Conservation (phyloP, 495 filamentous ascomycete species). For the Poronia punctata region DNA sequence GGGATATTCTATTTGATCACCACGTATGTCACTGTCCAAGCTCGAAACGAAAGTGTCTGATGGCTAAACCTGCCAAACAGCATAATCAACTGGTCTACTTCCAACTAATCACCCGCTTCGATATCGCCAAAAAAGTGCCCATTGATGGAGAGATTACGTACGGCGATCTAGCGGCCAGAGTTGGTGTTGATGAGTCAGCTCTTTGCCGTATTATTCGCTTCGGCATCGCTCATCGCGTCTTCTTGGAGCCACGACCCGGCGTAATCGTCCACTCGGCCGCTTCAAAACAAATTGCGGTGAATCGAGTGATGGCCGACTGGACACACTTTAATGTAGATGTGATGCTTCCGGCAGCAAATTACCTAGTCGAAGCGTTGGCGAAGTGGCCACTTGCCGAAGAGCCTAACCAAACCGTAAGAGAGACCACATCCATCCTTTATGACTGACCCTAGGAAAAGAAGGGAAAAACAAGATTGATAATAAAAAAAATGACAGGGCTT, state of each 20-base stretch:
- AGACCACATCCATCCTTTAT: neutral
- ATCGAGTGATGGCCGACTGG: conserved; percentile 24
- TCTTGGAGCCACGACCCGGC: conserved; percentile 29
- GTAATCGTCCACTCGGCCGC: conserved; percentile 20
- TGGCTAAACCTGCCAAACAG: conserved; percentile 2
- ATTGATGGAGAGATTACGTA: conserved; percentile 26
- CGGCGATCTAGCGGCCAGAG: conserved; percentile 22
- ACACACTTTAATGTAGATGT: conserved; percentile 21
- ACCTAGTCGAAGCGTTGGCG: conserved; percentile 17
- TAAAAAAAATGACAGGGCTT: no score
- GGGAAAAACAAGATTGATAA: no score
- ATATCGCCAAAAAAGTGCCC: conserved; percentile 28
- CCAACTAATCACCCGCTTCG: conserved; percentile 29
- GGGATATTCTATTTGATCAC: conserved; percentile 9
- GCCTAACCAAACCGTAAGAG: conserved; percentile 25
- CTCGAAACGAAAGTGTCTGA: neutral
- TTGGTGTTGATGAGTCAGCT: conserved; percentile 18
- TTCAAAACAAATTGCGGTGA: conserved; percentile 30
- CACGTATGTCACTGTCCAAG: neutral
- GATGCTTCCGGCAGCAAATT: conserved; percentile 13
- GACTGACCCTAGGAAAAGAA: no score
- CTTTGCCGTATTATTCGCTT: conserved; percentile 37
- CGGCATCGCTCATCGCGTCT: conserved; percentile 40
- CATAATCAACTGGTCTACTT: conserved; percentile 21
- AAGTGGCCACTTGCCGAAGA: conserved; percentile 21